phyloP scores from a whole-genome alignment of 1,284 basidiomycete genomes.

The Kalmanozyma brasiliensis region DNA sequence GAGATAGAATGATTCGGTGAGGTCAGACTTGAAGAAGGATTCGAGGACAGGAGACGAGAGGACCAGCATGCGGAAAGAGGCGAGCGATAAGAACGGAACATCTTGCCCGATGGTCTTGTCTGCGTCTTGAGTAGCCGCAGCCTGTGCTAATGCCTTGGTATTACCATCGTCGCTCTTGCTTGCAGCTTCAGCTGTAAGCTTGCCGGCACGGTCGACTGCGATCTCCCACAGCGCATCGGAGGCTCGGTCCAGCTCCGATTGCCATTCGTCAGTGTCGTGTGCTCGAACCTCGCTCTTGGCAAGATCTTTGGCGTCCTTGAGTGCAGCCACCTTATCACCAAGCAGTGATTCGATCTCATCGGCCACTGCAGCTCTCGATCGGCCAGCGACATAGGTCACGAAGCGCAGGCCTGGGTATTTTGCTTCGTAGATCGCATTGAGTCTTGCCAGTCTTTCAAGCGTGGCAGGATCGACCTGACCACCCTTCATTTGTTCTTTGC shows the following conservation, averaged over 20 bases:
- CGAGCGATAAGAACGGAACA: conserved; percentile 63
- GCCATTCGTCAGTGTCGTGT: conserved; percentile 45
- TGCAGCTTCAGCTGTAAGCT: conserved; percentile 36
- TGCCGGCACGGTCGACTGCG: conserved; percentile 58
- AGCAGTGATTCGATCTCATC: conserved; percentile 54
- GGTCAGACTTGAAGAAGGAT: conserved; percentile 65
- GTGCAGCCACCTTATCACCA: conserved; percentile 28
- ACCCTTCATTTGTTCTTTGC: conserved; percentile 54
- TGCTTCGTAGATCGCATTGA: conserved; percentile 62
- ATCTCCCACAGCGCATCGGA: conserved; percentile 64
- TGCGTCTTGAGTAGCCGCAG: neutral
- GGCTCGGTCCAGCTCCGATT: conserved; percentile 56
- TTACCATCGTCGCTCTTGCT: conserved; percentile 19
- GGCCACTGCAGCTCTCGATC: conserved; percentile 71
- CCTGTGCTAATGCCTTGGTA: conserved; percentile 27
- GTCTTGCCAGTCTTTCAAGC: conserved; percentile 44
- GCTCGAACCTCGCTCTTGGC: conserved; percentile 24
- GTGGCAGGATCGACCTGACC: conserved; percentile 52
- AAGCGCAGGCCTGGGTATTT: conserved; percentile 62
- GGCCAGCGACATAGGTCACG: conserved; percentile 63
- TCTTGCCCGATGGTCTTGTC: conserved; percentile 46
- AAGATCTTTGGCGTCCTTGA: conserved; percentile 32
- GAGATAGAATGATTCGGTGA: conserved; percentile 60
- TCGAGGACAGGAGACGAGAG: conserved; percentile 62
- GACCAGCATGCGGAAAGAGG: conserved; percentile 63